phyloP scores from a whole-genome alignment of 306 rosid genomes.

The Notholithocarpus densiflorus region DNA sequence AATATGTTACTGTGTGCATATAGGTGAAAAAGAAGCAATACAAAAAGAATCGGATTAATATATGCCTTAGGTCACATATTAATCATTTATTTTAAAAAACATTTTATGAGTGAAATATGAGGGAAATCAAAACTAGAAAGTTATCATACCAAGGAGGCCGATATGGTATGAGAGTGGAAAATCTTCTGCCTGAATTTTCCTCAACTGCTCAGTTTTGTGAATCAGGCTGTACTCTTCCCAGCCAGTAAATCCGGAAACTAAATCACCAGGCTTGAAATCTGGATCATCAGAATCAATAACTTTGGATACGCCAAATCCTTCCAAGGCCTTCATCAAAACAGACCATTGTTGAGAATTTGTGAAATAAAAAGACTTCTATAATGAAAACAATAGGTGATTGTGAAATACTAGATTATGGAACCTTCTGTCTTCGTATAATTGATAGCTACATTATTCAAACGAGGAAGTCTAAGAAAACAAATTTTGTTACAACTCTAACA shows the following conservation, averaged over 20 bases:
- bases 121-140: background rate
- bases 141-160: slow-evolving; percentile 50
- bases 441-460: background rate
- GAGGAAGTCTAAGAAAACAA: too few relatives aligned
- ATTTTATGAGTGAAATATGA: too few relatives aligned
- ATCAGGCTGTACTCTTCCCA: slow-evolving; percentile 54
- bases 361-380: background rate
- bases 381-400: too few relatives aligned
- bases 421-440: background rate
- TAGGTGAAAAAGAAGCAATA: too few relatives aligned
- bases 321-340: slow-evolving; percentile 34
- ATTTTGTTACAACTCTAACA: too few relatives aligned
- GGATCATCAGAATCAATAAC: slow-evolving; percentile 45
- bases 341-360: background rate
- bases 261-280: slow-evolving; percentile 44
- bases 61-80: too few relatives aligned
- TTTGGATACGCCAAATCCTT: slow-evolving; percentile 50
- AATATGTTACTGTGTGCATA: too few relatives aligned
- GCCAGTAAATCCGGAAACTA: slow-evolving; percentile 28
- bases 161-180: slow-evolving; percentile 48
- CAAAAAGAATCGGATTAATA: too few relatives aligned
- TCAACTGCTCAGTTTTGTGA: slow-evolving; percentile 19
- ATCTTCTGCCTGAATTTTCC: slow-evolving; percentile 29
- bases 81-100: too few relatives aligned
- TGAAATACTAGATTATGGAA: too few relatives aligned